Conservation (phyloP, 2,329 filamentous ascomycete genomes). For the Colletotrichum eremochloae region DNA sequence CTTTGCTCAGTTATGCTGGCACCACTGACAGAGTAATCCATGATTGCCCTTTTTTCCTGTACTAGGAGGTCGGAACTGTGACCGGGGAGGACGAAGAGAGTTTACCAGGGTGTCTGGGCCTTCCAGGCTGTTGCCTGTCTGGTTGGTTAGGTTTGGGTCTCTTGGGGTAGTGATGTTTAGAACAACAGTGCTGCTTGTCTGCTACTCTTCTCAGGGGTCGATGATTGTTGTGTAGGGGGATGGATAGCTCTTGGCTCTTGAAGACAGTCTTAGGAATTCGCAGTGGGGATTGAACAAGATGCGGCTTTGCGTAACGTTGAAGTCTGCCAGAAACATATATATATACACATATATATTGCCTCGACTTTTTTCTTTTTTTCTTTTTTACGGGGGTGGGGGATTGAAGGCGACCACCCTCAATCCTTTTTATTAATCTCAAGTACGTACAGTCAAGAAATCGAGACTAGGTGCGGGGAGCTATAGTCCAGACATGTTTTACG, state of each 20-base stretch:
- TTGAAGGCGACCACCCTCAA: not conserved
- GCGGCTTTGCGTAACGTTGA: not conserved
- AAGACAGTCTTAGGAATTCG: not conserved
- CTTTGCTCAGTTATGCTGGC: conserved; percentile 27
- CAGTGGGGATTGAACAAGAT: not conserved
- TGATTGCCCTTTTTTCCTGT: not conserved
- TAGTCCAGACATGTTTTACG: not conserved
- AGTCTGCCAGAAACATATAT: not conserved
- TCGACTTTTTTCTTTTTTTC: too few species aligned
- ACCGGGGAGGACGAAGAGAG: conserved; percentile 19
- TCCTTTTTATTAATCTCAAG: not conserved
- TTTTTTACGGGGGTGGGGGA: not conserved
- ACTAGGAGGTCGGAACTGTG: not conserved
- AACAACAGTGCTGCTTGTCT: not conserved
- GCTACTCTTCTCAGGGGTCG: not conserved
- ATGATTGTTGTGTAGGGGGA: not conserved
- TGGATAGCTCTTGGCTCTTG: not conserved
- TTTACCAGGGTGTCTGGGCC: conserved; percentile 13
- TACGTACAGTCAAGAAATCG: not conserved
- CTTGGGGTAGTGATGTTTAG: not conserved
- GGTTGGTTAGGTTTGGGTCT: not conserved
- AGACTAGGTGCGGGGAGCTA: not conserved
- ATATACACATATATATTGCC: not conserved
- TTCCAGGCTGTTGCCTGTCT: not conserved
- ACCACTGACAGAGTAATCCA: conserved; percentile 15